Evolutionary conservation across 768 basidiomycete genomes (phyloP).

Genomic region (Harrya chromipes): DNA sequence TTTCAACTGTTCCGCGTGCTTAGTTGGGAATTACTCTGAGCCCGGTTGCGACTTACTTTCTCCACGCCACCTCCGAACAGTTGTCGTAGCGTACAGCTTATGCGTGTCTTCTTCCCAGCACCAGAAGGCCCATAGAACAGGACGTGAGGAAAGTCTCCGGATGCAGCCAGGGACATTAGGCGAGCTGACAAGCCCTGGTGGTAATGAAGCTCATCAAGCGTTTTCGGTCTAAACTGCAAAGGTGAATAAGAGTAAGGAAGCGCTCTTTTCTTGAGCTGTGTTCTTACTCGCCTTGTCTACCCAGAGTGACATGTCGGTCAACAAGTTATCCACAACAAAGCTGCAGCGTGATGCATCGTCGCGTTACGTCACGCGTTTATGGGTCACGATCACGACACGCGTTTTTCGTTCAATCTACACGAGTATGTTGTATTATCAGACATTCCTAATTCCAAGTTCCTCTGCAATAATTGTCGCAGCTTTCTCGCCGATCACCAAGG

Average conservation of each 20-base stretch:
- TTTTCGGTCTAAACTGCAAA: slow-evolving; percentile 78
- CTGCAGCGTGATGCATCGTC: slow-evolving; percentile 6
- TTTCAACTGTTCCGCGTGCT: slow-evolving; percentile 64
- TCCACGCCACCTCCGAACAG: slow-evolving; percentile 91
- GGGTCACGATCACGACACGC: slow-evolving; percentile 15
- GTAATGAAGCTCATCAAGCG: slow-evolving; percentile 85
- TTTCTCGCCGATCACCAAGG: slow-evolving; percentile 27
- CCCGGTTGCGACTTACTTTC: slow-evolving; percentile 55
- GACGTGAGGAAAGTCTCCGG: slow-evolving; percentile 96
- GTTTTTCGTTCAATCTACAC: background rate
- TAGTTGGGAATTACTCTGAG: background rate
- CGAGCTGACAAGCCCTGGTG: slow-evolving; percentile 78
- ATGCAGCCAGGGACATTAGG: slow-evolving; percentile 74
- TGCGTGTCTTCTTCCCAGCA: slow-evolving; percentile 97
- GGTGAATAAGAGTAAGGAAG: background rate
- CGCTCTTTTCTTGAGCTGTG: background rate
- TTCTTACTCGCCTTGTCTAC: slow-evolving; percentile 44
- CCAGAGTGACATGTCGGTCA: slow-evolving; percentile 60
- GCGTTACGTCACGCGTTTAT: slow-evolving; percentile 34
- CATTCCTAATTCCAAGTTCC: slow-evolving; percentile 18
- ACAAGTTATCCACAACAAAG: background rate
- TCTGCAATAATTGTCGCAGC: slow-evolving; percentile 19
- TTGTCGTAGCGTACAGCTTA: slow-evolving; percentile 83
- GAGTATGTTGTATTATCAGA: slow-evolving; percentile 2
- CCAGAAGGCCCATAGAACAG: slow-evolving; percentile 97